phyloP scores from a whole-genome alignment of 108 stramenopile genomes.

The Nannochloropsis gaditana region DNA sequence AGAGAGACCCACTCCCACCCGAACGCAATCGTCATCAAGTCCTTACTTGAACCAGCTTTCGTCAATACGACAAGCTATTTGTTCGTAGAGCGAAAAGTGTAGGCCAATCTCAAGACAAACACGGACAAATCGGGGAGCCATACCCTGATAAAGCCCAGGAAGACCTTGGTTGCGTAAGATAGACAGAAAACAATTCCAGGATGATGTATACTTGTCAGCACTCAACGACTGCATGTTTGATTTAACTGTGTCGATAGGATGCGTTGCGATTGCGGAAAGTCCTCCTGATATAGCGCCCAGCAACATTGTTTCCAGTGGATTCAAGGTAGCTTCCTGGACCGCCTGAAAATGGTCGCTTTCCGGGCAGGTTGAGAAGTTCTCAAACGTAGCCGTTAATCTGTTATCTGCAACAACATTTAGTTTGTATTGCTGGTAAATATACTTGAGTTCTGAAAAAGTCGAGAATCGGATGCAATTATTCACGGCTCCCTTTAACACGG shows the following conservation, averaged over 20 bases:
- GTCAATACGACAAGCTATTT: neutral
- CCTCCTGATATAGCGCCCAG: constrained; percentile 32
- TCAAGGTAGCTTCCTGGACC: neutral
- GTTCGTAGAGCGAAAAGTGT: constrained; percentile 32
- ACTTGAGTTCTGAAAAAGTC: neutral
- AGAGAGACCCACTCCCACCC: too few relatives aligned
- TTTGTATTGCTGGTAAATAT: neutral
- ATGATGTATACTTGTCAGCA: constrained; percentile 22
- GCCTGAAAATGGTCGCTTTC: too few relatives aligned
- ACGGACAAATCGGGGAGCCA: constrained; percentile 32
- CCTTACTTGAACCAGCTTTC: too few relatives aligned
- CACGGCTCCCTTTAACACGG: constrained; percentile 39
- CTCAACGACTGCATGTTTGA: constrained; percentile 29
- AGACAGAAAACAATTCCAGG: constrained; percentile 26
- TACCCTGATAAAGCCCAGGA: constrained; percentile 32
- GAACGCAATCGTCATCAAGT: too few relatives aligned
- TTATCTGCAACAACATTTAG: too few relatives aligned
- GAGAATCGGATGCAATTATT: constrained; percentile 42
- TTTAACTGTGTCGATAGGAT: constrained; percentile 46
- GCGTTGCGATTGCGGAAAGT: constrained; percentile 32
- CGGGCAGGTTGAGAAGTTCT: too few relatives aligned
- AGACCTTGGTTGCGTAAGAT: constrained; percentile 21
- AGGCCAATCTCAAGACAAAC: constrained; percentile 37
- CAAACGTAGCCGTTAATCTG: too few relatives aligned
- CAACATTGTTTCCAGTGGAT: neutral